phyloP scores from a whole-genome alignment of 768 basidiomycete genomes.

The Boletus bicolor region DNA sequence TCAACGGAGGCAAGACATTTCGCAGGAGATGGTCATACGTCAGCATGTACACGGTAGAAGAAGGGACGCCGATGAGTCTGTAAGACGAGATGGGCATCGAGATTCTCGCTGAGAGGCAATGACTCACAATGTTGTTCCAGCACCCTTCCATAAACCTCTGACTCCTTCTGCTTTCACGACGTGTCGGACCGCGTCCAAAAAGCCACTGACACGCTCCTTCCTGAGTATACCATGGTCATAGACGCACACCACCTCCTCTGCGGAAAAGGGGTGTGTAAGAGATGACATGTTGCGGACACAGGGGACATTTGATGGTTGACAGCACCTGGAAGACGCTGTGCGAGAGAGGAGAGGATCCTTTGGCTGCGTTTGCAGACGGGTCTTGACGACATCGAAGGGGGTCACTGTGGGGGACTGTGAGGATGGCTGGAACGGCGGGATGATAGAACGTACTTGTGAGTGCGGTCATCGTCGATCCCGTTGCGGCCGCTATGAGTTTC shows the following conservation, averaged over 20 bases:
- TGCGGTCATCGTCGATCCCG: constrained; percentile 77
- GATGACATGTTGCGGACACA: constrained; percentile 82
- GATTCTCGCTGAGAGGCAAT: neutral
- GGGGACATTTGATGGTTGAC: constrained; percentile 52
- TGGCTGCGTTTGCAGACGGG: constrained; percentile 92
- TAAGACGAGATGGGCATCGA: constrained; percentile 6
- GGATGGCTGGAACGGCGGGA: neutral
- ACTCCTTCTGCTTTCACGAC: constrained; percentile 81
- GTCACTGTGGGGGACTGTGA: constrained; percentile 69
- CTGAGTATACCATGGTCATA: constrained; percentile 73
- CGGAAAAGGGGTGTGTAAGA: constrained; percentile 50
- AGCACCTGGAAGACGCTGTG: constrained; percentile 58
- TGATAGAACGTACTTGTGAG: constrained; percentile 62
- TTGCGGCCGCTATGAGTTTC: constrained; percentile 75
- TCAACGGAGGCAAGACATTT: constrained; percentile 55
- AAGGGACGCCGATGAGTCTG: constrained; percentile 88
- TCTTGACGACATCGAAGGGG: constrained; percentile 98
- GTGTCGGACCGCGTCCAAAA: constrained; percentile 78
- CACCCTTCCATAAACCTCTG: constrained; percentile 92
- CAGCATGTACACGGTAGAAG: constrained; percentile 91
- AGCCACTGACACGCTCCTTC: constrained; percentile 76
- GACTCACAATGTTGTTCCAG: constrained; percentile 81
- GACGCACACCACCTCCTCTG: constrained; percentile 71
- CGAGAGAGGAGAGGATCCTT: constrained; percentile 50
- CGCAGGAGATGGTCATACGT: constrained; percentile 87